Evolutionary conservation across 1,284 basidiomycete genomes (phyloP).

Genomic region (Melampsora americana): DNA sequence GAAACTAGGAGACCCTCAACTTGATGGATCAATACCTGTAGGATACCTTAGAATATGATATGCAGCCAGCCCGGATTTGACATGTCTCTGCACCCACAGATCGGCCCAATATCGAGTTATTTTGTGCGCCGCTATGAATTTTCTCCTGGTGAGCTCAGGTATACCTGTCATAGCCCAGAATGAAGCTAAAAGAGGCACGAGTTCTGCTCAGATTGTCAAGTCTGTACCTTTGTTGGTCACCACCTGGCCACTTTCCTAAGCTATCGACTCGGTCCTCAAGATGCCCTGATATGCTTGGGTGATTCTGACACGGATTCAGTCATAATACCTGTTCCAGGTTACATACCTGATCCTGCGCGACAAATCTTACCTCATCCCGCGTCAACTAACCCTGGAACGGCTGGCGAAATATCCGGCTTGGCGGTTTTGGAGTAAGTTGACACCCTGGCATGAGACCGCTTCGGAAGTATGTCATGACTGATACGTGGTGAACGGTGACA

Average conservation of each 20-base stretch:
- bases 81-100: conserved; percentile 65
- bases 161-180: not conserved
- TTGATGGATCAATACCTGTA: conserved; percentile 35
- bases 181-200: not conserved
- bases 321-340: conserved; percentile 24
- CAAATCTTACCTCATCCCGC: conserved; percentile 37
- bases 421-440: conserved; percentile 44
- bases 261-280: conserved; percentile 9
- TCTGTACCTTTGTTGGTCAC: conserved; percentile 29
- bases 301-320: conserved; percentile 26
- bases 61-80: not conserved
- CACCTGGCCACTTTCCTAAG: conserved; percentile 37
- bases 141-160: conserved; percentile 62
- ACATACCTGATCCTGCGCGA: conserved; percentile 36
- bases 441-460: not conserved
- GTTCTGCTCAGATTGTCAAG: conserved; percentile 25
- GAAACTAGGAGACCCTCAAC: conserved; percentile 27
- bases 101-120: conserved; percentile 70
- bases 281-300: conserved; percentile 31
- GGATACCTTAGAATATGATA: conserved; percentile 25
- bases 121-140: conserved; percentile 73
- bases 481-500: not conserved
- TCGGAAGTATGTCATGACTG: not conserved
- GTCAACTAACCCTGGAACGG: not conserved
- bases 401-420: conserved; percentile 31